These are phyloP conservation scores for Aureobasidium sp. DNA, from an alignment of 2,329 filamentous ascomycete species.

Conservation along the genomic window DNA sequence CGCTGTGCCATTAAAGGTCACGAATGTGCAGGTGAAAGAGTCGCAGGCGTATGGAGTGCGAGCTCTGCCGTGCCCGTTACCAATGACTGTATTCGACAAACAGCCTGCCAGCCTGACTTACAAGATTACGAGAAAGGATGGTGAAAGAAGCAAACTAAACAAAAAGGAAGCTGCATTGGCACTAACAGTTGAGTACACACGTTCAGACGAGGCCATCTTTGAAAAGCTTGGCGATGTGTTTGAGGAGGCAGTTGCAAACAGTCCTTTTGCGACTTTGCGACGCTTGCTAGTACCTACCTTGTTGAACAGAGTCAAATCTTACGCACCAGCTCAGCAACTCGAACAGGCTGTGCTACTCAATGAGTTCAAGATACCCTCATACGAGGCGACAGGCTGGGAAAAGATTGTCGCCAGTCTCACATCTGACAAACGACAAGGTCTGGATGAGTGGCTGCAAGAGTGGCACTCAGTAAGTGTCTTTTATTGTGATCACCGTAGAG, in stretches of 20 bases:
- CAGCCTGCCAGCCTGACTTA: constrained; percentile 78
- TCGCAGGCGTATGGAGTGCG: constrained; percentile 63
- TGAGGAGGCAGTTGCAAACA: constrained; percentile 38
- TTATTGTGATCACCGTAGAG: too few species aligned
- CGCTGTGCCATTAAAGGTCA: constrained; percentile 65
- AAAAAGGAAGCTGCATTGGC: constrained; percentile 45
- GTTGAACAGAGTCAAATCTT: constrained; percentile 38
- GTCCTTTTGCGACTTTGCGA: constrained; percentile 40
- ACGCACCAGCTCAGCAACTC: constrained; percentile 43
- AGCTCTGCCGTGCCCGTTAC: constrained; percentile 42
- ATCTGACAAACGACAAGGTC: constrained; percentile 34
- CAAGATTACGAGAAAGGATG: constrained; percentile 58
- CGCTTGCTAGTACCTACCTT: constrained; percentile 48
- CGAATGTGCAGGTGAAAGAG: constrained; percentile 61
- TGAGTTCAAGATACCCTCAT: constrained; percentile 46
- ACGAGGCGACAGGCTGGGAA: constrained; percentile 49
- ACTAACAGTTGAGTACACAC: constrained; percentile 67
- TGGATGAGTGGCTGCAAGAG: constrained; percentile 45
- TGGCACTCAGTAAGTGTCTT: constrained; percentile 49
- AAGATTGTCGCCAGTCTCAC: constrained; percentile 46
- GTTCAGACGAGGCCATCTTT: constrained; percentile 66
- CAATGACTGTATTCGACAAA: constrained; percentile 64
- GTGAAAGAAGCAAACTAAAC: constrained; percentile 20
- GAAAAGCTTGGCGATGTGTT: constrained; percentile 43
- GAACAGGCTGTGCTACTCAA: constrained; percentile 49